These are phyloP conservation scores for Trametes gibbosa DNA, from an alignment of 768 basidiomycete species.

Conservation along the genomic window DNA sequence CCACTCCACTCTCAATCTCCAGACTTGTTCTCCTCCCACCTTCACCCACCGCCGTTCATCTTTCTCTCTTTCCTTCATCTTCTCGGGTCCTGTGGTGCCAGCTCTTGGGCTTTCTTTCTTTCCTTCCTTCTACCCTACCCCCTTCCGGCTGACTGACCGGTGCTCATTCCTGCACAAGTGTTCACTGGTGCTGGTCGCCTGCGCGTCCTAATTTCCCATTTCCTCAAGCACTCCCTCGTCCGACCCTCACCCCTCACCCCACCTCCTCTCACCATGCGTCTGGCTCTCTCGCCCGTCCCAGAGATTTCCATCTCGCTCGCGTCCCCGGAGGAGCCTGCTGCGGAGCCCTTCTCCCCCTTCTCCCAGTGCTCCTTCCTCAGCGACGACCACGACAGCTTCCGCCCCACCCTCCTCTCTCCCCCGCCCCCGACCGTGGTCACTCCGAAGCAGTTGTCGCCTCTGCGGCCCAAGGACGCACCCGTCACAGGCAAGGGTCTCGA, in stretches of 20 bases:
- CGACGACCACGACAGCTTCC: constrained; percentile 48
- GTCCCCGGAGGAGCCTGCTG: constrained; percentile 47
- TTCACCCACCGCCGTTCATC: constrained; percentile 25
- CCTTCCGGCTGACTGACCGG: constrained; percentile 24
- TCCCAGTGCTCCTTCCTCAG: constrained; percentile 29
- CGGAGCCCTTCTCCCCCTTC: constrained; percentile 67
- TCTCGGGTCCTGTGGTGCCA: constrained; percentile 22
- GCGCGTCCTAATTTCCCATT: constrained; percentile 13
- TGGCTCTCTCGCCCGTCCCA: constrained; percentile 48
- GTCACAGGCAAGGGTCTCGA: constrained; percentile 53
- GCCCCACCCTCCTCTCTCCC: constrained; percentile 57
- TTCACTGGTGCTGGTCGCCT: constrained; percentile 37
- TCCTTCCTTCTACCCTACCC: constrained; percentile 29
- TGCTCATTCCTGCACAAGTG: constrained; percentile 19
- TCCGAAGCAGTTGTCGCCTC: constrained; percentile 48
- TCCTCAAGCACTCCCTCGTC: constrained; percentile 5
- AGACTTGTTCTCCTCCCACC: constrained; percentile 8
- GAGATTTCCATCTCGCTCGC: constrained; percentile 70
- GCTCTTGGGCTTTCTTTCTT: constrained; percentile 33
- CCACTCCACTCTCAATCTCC: constrained; percentile 1
- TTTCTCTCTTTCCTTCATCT: constrained; percentile 18
- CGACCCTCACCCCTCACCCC: constrained; percentile 27
- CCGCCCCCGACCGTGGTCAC: constrained; percentile 42
- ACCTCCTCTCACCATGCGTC: constrained; percentile 27
- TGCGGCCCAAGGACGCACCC: constrained; percentile 41